These are phyloP conservation scores for Raphanus sativus DNA, from an alignment of 345 rosid genomes.

Conservation along the genomic window DNA sequence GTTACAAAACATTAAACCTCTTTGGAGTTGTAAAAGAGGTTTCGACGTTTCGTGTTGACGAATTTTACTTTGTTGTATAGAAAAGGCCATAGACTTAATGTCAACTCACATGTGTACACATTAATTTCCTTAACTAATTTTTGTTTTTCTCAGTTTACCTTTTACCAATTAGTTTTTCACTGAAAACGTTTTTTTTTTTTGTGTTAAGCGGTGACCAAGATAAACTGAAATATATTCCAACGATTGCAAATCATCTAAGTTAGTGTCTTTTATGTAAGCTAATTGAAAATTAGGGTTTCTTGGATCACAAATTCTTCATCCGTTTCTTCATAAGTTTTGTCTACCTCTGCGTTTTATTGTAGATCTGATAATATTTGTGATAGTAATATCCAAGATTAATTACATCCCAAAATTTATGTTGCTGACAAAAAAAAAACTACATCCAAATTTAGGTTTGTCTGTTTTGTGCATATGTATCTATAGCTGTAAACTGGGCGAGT, in stretches of 20 bases:
- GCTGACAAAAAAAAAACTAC: too few relatives aligned
- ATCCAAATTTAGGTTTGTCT: not conserved
- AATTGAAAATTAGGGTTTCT: too few relatives aligned
- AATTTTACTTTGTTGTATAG: conserved; percentile 10
- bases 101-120: conserved; percentile 15
- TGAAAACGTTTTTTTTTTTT: not conserved
- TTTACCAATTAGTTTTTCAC: conserved; percentile 1
- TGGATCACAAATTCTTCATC: too few relatives aligned
- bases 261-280: conserved; percentile 17
- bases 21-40: conserved; percentile 15
- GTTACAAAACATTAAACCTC: conserved; percentile 11
- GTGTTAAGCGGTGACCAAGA: conserved; percentile 1
- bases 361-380: conserved; percentile 23
- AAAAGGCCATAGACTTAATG: conserved; percentile 25
- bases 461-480: not conserved
- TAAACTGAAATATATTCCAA: conserved; percentile 14
- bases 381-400: conserved; percentile 20
- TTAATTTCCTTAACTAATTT: conserved; percentile 2
- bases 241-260: conserved; percentile 4
- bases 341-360: conserved; percentile 20
- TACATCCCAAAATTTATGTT: not conserved
- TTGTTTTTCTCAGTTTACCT: not conserved
- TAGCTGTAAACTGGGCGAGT: too few relatives aligned
- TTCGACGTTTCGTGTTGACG: conserved; percentile 24
- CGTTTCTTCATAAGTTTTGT: too few relatives aligned